Evolutionary conservation across 225 moss, liverwort and hornwort species (phyloP).

Genomic region (Bryum argenteum): DNA sequence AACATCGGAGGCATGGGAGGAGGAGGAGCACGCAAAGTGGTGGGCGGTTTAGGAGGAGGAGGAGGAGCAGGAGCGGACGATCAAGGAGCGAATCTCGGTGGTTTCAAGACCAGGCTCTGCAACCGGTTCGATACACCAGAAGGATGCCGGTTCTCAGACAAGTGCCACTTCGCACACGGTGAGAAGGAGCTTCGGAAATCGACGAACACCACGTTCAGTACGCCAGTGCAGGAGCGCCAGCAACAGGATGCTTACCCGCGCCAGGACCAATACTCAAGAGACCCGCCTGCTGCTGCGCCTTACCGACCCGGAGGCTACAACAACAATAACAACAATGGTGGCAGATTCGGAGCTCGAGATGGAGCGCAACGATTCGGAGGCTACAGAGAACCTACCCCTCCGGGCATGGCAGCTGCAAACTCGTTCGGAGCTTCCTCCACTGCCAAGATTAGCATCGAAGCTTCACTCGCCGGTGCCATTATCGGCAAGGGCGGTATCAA

Average conservation of each 20-base stretch:
- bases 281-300: constrained; percentile 66
- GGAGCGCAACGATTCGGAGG: constrained; percentile 47
- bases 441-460: constrained; percentile 97
- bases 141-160: constrained; percentile 95
- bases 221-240: constrained; percentile 37
- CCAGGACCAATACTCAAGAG: constrained; percentile 61
- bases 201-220: constrained; percentile 27
- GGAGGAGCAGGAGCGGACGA: constrained; percentile 72
- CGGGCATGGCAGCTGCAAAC: constrained; percentile 92
- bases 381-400: constrained; percentile 92
- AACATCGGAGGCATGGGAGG: constrained; percentile 62
- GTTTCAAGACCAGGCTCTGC: constrained; percentile 94
- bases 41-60: constrained; percentile 69
- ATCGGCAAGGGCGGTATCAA: constrained; percentile 97
- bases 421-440: constrained; percentile 97
- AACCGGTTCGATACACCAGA: constrained; percentile 90
- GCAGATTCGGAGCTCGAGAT: constrained; percentile 48
- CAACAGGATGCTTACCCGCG: constrained; percentile 63
- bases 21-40: constrained; percentile 79
- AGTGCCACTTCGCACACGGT: constrained; percentile 98
- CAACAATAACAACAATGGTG: constrained; percentile 36
- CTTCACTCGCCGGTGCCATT: constrained; percentile 93
- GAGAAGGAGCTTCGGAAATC: constrained; percentile 94
- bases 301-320: constrained; percentile 47
- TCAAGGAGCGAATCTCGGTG: constrained; percentile 91